Evolutionary conservation across 2,329 filamentous ascomycete genomes (phyloP).

Genomic region (Fusarium pseudoanthophilum): DNA sequence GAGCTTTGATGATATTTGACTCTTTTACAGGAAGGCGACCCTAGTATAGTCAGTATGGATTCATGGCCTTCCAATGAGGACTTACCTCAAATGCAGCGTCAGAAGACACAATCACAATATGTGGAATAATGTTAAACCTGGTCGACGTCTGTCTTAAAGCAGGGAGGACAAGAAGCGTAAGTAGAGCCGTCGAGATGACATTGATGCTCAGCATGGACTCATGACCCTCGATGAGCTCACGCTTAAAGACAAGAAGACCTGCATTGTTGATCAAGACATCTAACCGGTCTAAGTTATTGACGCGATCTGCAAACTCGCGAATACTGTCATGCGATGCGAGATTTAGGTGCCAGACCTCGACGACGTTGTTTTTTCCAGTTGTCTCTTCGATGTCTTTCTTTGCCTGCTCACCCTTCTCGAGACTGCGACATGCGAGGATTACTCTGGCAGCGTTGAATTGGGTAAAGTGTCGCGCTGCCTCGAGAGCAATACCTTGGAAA

Average conservation of each 20-base stretch:
- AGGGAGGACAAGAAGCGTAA: constrained; percentile 57
- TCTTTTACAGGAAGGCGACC: constrained; percentile 51
- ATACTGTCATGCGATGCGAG: constrained; percentile 53
- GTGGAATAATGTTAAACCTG: constrained; percentile 48
- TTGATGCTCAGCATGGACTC: constrained; percentile 59
- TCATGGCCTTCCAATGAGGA: background rate
- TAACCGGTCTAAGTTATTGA: constrained; percentile 50
- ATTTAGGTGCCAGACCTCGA: constrained; percentile 59
- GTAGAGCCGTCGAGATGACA: constrained; percentile 58
- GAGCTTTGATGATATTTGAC: constrained; percentile 48
- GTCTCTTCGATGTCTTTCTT: constrained; percentile 49
- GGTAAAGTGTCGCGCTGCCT: constrained; percentile 55
- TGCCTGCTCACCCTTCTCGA: constrained; percentile 55
- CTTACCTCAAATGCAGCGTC: constrained; percentile 43
- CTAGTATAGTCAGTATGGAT: background rate
- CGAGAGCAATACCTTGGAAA: constrained; percentile 53
- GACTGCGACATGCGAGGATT: constrained; percentile 55
- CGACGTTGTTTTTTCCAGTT: constrained; percentile 36
- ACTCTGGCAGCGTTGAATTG: constrained; percentile 53
- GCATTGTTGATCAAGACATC: constrained; percentile 59
- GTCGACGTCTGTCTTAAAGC: constrained; percentile 51
- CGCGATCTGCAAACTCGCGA: constrained; percentile 50
- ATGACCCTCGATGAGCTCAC: constrained; percentile 50
- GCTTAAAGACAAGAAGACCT: constrained; percentile 27
- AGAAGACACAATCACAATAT: constrained; percentile 54